Conservation (phyloP, 306 rosid species). For the Rosa persica region DNA sequence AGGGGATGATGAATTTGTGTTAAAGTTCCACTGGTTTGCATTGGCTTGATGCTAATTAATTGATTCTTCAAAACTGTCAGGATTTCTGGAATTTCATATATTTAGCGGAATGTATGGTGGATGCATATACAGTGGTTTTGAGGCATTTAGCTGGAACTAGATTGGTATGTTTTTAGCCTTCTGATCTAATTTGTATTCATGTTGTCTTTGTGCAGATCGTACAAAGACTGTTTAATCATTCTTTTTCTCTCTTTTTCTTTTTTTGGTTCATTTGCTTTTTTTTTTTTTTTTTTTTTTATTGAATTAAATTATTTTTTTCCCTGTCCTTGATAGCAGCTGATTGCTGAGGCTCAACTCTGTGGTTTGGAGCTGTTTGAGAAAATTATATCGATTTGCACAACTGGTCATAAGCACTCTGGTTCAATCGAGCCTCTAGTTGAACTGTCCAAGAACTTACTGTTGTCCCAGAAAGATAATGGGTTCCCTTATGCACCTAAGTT, state of each 20-base stretch:
- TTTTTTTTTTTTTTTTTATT: slow-evolving; percentile 21
- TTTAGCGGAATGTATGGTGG: slow-evolving; percentile 59
- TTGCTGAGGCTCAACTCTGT: slow-evolving; percentile 63
- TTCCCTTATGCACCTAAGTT: slow-evolving; percentile 56
- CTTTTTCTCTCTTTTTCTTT: neutral
- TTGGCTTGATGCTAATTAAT: slow-evolving; percentile 5
- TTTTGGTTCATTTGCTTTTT: slow-evolving; percentile 12
- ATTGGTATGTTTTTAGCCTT: slow-evolving; percentile 48
- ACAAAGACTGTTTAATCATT: neutral
- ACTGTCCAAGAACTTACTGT: slow-evolving; percentile 57
- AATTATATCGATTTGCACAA: slow-evolving; percentile 52
- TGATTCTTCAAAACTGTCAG: slow-evolving; percentile 38
- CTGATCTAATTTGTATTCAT: neutral
- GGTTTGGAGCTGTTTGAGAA: slow-evolving; percentile 67
- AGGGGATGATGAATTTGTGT: neutral
- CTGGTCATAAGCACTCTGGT: slow-evolving; percentile 48
- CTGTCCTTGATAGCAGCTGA: slow-evolving; percentile 42
- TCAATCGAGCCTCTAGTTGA: slow-evolving; percentile 63
- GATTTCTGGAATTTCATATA: slow-evolving; percentile 58
- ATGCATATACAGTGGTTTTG: slow-evolving; percentile 63
- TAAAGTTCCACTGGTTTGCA: neutral
- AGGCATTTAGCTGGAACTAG: slow-evolving; percentile 53
- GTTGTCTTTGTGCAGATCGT: neutral
- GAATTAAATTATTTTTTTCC: neutral
- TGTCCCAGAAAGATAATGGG: slow-evolving; percentile 73